Evolutionary conservation across 2,329 filamentous ascomycete genomes (phyloP).

Genomic region (Diaporthe citriasiana): DNA sequence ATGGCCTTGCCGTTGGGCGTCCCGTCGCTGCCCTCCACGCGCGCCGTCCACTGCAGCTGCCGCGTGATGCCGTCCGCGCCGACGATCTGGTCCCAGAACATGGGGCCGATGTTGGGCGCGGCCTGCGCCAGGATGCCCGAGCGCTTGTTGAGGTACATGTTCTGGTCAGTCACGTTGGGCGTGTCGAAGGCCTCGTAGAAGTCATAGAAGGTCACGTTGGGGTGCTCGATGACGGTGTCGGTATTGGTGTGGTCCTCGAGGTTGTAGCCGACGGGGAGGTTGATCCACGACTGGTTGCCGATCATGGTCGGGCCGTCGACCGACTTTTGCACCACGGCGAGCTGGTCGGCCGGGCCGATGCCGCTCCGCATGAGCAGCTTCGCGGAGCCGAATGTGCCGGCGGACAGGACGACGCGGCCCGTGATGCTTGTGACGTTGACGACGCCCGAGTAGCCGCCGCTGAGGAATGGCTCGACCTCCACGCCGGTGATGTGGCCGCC

Average conservation of each 20-base stretch:
- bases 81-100: constrained; percentile 71
- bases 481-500: constrained; percentile 75
- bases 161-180: constrained; percentile 59
- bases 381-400: constrained; percentile 78
- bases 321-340: constrained; percentile 65
- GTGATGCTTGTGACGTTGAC: constrained; percentile 71
- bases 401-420: constrained; percentile 77
- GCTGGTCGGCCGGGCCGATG: constrained; percentile 75
- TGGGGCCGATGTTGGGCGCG: constrained; percentile 74
- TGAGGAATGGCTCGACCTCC: constrained; percentile 70
- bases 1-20: constrained; percentile 56
- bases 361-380: constrained; percentile 78
- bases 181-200: constrained; percentile 72
- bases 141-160: constrained; percentile 62
- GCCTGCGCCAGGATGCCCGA: constrained; percentile 74
- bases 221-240: constrained; percentile 60
- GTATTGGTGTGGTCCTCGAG: constrained; percentile 68
- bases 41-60: constrained; percentile 76
- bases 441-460: constrained; percentile 69
- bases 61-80: constrained; percentile 72
- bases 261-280: constrained; percentile 70
- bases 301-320: constrained; percentile 67
- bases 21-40: constrained; percentile 54
- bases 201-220: constrained; percentile 70
- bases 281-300: constrained; percentile 65